Evolutionary conservation across 2,329 filamentous ascomycete species (phyloP), one percentile per base, ranked within the genome.

Genomic region (Stagonosporopsis vannaccii): DNA sequence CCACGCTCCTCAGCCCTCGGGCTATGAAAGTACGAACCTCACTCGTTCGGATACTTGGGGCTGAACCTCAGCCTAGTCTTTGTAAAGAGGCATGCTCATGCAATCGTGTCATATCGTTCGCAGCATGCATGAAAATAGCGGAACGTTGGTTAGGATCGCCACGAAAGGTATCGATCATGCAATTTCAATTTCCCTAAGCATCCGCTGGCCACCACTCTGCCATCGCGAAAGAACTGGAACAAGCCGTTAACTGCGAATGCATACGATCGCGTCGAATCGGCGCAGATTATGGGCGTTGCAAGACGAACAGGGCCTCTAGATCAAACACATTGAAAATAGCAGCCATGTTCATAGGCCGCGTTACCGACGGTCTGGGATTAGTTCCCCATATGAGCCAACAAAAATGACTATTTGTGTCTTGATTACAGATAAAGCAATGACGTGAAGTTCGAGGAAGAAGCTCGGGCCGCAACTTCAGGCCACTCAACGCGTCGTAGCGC

Each of bases 401-500:
- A n/a, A 33, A 28, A 2, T 17, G 30, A 12, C 6, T 33, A 19
- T 25, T 20, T 22, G 9, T n/a, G 30, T n/a, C 15, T 25, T 15
- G 15, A 17, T 22, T 32, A 22, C 22, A 23, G 22, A 43, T 19
- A 43, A 39, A 33, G 45, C 28, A 36, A 56, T 51, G 53, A 56
- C 47, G 37, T 60, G 53, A 52, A 48, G 37, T 47, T 42, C 22
- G 32, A 35, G 45, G 17, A 39, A 42, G 41, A 41, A 30, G 59
- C 59, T 50, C 37, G 51, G 57, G 50, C 54, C 51, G 35, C 19
- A 15, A 47, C 19, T 51, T 56, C 43, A 67, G 58, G 61, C 56
- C 65, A 68, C 35, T 57, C 49, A 44, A 61, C 65, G 63, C 65
- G 62, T 62, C 56, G 12, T 30, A 55, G 53, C 28, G 43, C 23